A percentile compares a stretch with the other conserved stretches of the same genome.
phyloP scores from a whole-genome alignment of 805 yeast genomes.

The Hanseniaspora clermontiae region DNA sequence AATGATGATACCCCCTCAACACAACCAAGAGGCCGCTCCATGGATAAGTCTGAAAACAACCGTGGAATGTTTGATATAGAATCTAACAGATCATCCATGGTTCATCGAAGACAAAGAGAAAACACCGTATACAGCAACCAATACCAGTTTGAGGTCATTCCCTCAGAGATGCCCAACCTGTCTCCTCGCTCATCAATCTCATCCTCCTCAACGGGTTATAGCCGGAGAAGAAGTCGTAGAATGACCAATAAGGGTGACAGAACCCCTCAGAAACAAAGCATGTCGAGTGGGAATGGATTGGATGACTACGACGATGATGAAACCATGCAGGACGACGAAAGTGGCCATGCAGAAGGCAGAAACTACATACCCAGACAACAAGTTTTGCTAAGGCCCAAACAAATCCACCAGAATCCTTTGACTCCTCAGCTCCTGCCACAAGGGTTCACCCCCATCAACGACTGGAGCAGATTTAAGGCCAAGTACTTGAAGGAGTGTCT shows the following conservation, averaged over 20 bases:
- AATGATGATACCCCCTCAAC: background rate
- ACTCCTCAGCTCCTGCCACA: constrained; percentile 31
- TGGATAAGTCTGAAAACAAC: background rate
- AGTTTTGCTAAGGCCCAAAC: constrained; percentile 27
- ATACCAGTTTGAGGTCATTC: constrained; percentile 7
- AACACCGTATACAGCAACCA: background rate
- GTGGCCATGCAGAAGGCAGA: background rate
- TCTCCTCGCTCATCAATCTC: background rate
- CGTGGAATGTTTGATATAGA: background rate
- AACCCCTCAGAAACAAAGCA: background rate
- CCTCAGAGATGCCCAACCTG: constrained; percentile 8
- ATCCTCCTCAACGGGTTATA: background rate
- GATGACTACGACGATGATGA: background rate
- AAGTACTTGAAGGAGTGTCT: constrained; percentile 33
- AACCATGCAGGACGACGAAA: background rate
- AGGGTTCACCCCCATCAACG: constrained; percentile 28
- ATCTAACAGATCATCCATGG: background rate
- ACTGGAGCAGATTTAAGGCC: constrained; percentile 29
- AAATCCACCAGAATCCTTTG: constrained; percentile 29
- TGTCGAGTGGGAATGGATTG: background rate
- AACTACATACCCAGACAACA: background rate
- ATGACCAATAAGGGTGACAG: background rate
- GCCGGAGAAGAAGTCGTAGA: background rate
- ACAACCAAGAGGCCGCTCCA: background rate
- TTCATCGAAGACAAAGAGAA: background rate